Percentiles rank a stretch among this genome's conserved stretches.
These are phyloP conservation scores for Graphiopsis chlorocephala DNA, from an alignment of 2,329 filamentous ascomycete genomes.

Conservation along the genomic window DNA sequence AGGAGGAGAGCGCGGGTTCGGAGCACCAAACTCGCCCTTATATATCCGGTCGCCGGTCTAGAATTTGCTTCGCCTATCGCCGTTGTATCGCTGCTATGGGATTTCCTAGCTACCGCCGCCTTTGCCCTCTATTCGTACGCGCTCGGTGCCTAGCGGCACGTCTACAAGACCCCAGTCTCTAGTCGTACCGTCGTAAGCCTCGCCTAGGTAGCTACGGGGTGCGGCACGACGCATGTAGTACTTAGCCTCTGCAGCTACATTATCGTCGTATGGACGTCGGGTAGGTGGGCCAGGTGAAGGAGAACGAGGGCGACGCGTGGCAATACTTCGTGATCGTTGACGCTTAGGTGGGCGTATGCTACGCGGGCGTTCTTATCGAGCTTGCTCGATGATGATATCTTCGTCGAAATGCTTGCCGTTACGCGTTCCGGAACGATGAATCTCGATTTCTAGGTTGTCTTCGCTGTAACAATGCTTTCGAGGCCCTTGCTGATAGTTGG, in stretches of 20 bases:
- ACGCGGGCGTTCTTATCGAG: conserved; percentile 29
- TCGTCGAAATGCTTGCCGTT: conserved; percentile 57
- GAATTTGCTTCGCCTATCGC: conserved; percentile 71
- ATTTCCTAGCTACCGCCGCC: conserved; percentile 74
- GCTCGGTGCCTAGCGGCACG: conserved; percentile 77
- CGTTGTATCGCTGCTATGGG: conserved; percentile 76
- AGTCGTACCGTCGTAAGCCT: conserved; percentile 71
- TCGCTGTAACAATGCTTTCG: too few relatives aligned
- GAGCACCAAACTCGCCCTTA: conserved; percentile 43
- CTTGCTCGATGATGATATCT: conserved; percentile 61
- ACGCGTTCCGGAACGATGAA: conserved; percentile 49
- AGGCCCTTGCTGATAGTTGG: too few relatives aligned
- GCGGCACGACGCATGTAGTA: conserved; percentile 66
- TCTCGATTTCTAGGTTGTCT: conserved; percentile 55
- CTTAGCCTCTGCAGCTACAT: conserved; percentile 55
- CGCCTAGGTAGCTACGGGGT: conserved; percentile 67
- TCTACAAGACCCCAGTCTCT: conserved; percentile 80
- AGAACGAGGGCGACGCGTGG: conserved; percentile 37
- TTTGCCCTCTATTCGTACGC: conserved; percentile 76
- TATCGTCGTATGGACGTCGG: conserved; percentile 52
- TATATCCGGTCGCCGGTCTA: conserved; percentile 61
- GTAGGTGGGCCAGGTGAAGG: conserved; percentile 25
- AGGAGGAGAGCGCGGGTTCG: conserved; percentile 23
- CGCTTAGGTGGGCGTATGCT: conserved; percentile 44
- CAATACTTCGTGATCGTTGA: conserved; percentile 25